These are phyloP conservation scores for Pyrus hybrid DNA, from an alignment of 331 rosid genomes.

Conservation along the genomic window DNA sequence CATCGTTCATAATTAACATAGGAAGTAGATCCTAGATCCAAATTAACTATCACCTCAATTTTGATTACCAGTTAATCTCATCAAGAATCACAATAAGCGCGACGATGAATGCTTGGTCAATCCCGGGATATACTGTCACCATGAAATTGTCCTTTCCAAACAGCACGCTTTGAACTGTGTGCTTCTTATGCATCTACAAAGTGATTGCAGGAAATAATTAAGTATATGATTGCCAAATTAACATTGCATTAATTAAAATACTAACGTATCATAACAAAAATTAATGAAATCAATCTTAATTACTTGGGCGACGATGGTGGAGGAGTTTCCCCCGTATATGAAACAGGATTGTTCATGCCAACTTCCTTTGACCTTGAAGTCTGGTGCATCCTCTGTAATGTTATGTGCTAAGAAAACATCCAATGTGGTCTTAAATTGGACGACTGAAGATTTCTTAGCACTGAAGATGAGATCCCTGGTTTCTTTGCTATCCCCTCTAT, in stretches of 20 bases:
- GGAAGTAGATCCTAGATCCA: background rate
- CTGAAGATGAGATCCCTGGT: conserved; percentile 26
- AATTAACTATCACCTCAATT: background rate
- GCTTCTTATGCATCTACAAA: conserved; percentile 47
- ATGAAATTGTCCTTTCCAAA: conserved; percentile 38
- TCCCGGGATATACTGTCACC: conserved; percentile 37
- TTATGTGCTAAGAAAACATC: conserved; percentile 47
- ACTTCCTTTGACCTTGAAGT: conserved; percentile 42
- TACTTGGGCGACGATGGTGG: conserved; percentile 11
- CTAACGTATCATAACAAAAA: no score
- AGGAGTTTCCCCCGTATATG: conserved; percentile 42
- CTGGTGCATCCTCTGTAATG: conserved; percentile 35
- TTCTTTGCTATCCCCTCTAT: conserved; percentile 39
- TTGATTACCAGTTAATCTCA: conserved; percentile 17
- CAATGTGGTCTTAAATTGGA: conserved; percentile 34
- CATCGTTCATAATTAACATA: background rate
- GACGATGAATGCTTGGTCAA: conserved; percentile 40
- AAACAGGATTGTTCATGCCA: conserved; percentile 37
- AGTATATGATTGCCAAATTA: no score
- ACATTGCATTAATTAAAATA: no score
- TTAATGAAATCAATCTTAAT: no score
- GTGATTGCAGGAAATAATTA: background rate
- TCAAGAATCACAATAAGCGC: conserved; percentile 37
- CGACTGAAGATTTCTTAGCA: conserved; percentile 25
- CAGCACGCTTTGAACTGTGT: conserved; percentile 25